Percentiles rank a stretch among this genome's conserved stretches.
Evolutionary conservation across 1,284 basidiomycete genomes (phyloP).

Genomic region (Pseudozyma pruni): DNA sequence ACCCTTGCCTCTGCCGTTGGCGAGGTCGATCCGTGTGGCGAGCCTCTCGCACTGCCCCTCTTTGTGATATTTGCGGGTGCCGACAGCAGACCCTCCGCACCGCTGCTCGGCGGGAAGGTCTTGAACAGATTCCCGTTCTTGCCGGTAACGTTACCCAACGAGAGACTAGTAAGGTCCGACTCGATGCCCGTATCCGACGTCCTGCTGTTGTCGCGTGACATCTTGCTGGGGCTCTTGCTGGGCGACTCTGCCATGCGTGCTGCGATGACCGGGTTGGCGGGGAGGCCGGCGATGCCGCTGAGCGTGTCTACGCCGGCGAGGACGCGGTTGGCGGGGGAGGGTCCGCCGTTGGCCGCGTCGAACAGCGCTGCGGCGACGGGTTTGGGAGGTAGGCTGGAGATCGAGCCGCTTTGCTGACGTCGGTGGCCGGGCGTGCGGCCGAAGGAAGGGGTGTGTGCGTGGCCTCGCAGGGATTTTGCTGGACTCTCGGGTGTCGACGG

Average conservation of each 20-base stretch:
- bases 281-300: conserved; percentile 46
- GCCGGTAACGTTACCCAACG: conserved; percentile 9
- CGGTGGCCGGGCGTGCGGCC: conserved; percentile 45
- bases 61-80: conserved; percentile 19
- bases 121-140: conserved; percentile 11
- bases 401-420: conserved; percentile 53
- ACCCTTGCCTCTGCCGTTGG: conserved; percentile 6
- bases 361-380: conserved; percentile 62
- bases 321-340: conserved; percentile 56
- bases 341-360: conserved; percentile 63
- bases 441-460: conserved; percentile 40
- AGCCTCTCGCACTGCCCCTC: conserved; percentile 2
- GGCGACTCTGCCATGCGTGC: conserved; percentile 24
- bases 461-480: conserved; percentile 21
- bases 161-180: conserved; percentile 18
- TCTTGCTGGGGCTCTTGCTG: conserved; percentile 25
- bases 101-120: background rate
- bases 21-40: background rate
- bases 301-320: conserved; percentile 44
- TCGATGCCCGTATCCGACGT: conserved; percentile 13
- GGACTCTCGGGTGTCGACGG: conserved; percentile 34
- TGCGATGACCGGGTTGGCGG: conserved; percentile 41
- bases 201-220: conserved; percentile 34
- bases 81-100: conserved; percentile 3
- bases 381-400: conserved; percentile 57